Evolutionary conservation across 768 basidiomycete genomes (phyloP).

Genomic region (Boletus vinaceobasis): DNA sequence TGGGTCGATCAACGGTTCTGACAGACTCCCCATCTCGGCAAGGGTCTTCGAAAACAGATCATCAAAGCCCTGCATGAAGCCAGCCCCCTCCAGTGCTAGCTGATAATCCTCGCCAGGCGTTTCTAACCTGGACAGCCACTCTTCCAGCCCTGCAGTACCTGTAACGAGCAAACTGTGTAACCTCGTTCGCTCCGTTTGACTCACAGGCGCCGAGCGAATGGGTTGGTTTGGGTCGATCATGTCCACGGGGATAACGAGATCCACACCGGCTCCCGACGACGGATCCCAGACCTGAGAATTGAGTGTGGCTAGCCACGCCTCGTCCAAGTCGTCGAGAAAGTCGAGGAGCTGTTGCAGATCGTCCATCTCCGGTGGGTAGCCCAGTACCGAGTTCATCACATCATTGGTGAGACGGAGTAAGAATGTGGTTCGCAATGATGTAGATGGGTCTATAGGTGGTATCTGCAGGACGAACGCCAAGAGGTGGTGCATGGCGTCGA

Average conservation of each 20-base stretch:
- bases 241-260: constrained; percentile 41
- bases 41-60: constrained; percentile 61
- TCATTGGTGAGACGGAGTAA: constrained; percentile 75
- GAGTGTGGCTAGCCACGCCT: constrained; percentile 68
- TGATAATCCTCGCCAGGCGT: constrained; percentile 29
- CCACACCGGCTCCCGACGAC: constrained; percentile 35
- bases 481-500: constrained; percentile 53
- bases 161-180: constrained; percentile 62
- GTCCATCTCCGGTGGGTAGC: constrained; percentile 49
- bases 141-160: constrained; percentile 60
- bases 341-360: constrained; percentile 54
- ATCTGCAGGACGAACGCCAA: constrained; percentile 67
- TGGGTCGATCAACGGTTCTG: constrained; percentile 23
- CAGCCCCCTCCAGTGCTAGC: constrained; percentile 45
- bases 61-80: constrained; percentile 60
- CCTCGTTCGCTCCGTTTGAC: constrained; percentile 71
- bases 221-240: constrained; percentile 25
- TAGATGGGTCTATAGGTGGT: constrained; percentile 70
- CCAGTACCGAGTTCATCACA: constrained; percentile 53
- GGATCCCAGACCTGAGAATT: constrained; percentile 67
- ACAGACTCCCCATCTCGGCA: constrained; percentile 53
- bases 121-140: constrained; percentile 51
- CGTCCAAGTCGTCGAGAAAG: constrained; percentile 71
- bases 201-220: constrained; percentile 47
- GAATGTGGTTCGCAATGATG: constrained; percentile 59